Conservation (phyloP, 148 eudicot species). For the Fagopyrum homotropicum region DNA sequence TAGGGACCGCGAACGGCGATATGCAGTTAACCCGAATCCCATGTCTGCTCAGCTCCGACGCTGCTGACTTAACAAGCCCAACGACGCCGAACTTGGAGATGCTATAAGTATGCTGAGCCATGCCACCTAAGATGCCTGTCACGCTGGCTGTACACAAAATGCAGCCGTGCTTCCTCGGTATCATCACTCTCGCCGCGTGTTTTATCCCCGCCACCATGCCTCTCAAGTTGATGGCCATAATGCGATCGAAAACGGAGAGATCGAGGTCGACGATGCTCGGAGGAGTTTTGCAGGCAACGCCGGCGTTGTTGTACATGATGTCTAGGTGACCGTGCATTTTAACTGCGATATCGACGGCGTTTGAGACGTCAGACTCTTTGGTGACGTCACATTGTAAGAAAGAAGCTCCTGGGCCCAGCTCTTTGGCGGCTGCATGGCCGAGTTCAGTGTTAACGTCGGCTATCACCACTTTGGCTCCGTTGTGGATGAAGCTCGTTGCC, state of each 20-base stretch:
- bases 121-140: conserved; percentile 61
- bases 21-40: conserved; percentile 77
- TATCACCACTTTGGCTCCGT: conserved; percentile 80
- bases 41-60: conserved; percentile 54
- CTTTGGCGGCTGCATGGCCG: conserved; percentile 29
- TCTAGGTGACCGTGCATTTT: conserved; percentile 49
- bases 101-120: conserved; percentile 63
- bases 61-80: conserved; percentile 53
- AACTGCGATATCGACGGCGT: conserved; percentile 48
- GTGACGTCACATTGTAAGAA: conserved; percentile 66
- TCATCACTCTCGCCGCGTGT: conserved; percentile 78
- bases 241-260: conserved; percentile 42
- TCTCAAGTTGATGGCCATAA: conserved; percentile 63
- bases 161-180: conserved; percentile 42
- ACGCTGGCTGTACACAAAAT: conserved; percentile 77
- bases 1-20: conserved; percentile 67
- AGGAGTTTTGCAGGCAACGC: conserved; percentile 47
- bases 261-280: conserved; percentile 55
- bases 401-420: conserved; percentile 49
- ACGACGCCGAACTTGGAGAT: conserved; percentile 51
- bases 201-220: conserved; percentile 69
- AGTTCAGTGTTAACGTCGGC: conserved; percentile 48
- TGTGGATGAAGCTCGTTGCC: conserved; percentile 41
- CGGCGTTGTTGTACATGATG: conserved; percentile 87
- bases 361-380: conserved; percentile 47